Conservation (phyloP, 1,284 basidiomycete genomes). For the Papiliotrema laurentii region DNA sequence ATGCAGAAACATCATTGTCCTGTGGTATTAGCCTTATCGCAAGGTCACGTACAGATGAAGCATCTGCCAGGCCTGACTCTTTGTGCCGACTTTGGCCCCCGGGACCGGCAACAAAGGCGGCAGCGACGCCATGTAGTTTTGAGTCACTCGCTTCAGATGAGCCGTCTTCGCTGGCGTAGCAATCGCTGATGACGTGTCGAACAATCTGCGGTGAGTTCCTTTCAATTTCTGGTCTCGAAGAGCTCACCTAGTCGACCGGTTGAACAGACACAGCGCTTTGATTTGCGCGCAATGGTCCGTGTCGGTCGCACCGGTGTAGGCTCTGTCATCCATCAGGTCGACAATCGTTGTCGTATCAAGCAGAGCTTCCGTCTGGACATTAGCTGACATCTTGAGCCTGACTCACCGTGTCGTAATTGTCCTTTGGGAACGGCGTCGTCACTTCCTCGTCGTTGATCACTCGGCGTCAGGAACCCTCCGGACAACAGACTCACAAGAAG, state of each 20-base stretch:
- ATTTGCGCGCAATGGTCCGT: slow-evolving; percentile 10
- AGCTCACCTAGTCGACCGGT: slow-evolving; percentile 18
- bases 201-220: slow-evolving; percentile 8
- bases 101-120: background rate
- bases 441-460: slow-evolving; percentile 33
- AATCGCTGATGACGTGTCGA: slow-evolving; percentile 11
- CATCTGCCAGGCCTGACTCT: slow-evolving; percentile 3
- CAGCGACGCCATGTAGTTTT: slow-evolving; percentile 22
- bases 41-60: slow-evolving; percentile 1
- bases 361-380: slow-evolving; percentile 12
- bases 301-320: slow-evolving; percentile 12
- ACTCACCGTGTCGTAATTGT: slow-evolving; percentile 28
- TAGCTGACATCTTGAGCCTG: background rate
- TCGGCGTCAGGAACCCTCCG: background rate
- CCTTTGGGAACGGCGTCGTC: slow-evolving; percentile 41
- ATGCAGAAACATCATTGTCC: slow-evolving; percentile 1
- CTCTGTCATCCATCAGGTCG: slow-evolving; percentile 17
- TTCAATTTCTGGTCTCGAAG: background rate
- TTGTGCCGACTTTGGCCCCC: background rate
- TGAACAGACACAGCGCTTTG: slow-evolving; percentile 25
- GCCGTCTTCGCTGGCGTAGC: slow-evolving; percentile 16
- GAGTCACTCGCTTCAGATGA: slow-evolving; percentile 16
- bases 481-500: slow-evolving; percentile 18
- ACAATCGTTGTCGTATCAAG: slow-evolving; percentile 20
- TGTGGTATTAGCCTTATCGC: background rate